Base-by-base conservation (phyloP, 768 basidiomycete genomes). In the Pleurotus sapidus region DNA sequence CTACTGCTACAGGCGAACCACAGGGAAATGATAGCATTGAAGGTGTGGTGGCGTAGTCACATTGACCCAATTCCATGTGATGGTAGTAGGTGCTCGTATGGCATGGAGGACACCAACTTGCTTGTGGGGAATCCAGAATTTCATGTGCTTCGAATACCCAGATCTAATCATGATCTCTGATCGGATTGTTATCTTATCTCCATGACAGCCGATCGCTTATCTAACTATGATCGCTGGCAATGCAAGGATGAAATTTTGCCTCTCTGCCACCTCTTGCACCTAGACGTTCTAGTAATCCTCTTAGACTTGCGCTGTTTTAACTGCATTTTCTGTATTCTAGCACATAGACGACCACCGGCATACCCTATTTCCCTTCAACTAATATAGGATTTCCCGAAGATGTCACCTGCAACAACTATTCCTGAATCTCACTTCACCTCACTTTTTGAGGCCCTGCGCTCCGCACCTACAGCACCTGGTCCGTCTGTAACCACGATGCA, bases 401-500 rank as follows among this genome's bases (percentile, higher is more conserved):
- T 62, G 61, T 62, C 61, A 15, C 60, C 60, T 18, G 57, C 55
- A 27, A 17, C 55, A 30, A 39, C 37, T 24, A 6, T 34, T 18
- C 20, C 55, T 23, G 46, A 45, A 34, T 53, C 58, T 30, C 58
- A 59, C 15, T 62, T 62, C 40, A 48, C 58, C 6, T 46, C 43
- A 25, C 49, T 62, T n/a, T 49, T 62, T 40, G 58, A 62, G 24
- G 50, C 61, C 5, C 59, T 62, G 7, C 49, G 58, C 5, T 40
- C 61, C n/a, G 61, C 61, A 5, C 61, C 58, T 40, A 62, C 61
- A 23, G 58, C 56, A 23, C 61, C 58, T 55, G 61, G 61, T 57
- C 23, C 18, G 61, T 57, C 49, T n/a, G 17, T 23, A 17, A 18
- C 43, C 12, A 4, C 30, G 12, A 18, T 55, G 3, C 37, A 7